These are phyloP conservation scores for Xylaria grammica DNA, from an alignment of 495 filamentous ascomycete genomes.

Conservation along the genomic window DNA sequence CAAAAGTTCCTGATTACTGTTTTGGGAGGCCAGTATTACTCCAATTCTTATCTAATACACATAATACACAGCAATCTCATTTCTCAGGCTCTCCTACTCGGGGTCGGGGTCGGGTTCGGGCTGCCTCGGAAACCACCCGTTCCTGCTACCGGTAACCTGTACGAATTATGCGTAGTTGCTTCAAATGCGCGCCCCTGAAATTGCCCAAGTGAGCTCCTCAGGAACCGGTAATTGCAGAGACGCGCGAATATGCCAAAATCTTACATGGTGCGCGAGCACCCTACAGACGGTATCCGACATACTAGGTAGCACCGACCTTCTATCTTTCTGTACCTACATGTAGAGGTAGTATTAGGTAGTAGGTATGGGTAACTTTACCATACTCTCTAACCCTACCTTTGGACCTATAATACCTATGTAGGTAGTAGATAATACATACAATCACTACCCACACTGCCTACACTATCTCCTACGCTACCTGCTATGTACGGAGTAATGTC, in stretches of 20 bases:
- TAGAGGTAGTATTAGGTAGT: no score
- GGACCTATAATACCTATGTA: no score
- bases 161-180: conserved; percentile 5
- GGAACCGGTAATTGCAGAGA: conserved; percentile 17
- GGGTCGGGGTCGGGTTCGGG: no score
- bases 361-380: no score
- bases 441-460: no score
- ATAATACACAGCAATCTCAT: not conserved
- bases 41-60: conserved; percentile 5
- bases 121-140: conserved; percentile 11
- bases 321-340: no score
- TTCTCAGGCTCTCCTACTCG: not conserved
- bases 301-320: no score
- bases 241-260: conserved; percentile 8
- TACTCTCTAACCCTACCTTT: no score
- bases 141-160: not conserved
- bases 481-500: no score
- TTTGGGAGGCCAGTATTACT: conserved; percentile 15
- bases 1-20: conserved; percentile 18
- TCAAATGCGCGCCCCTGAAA: conserved; percentile 2
- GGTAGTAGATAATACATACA: no score
- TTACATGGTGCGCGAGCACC: not conserved
- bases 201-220: not conserved
- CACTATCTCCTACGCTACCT: no score
- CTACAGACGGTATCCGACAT: no score